A percentile compares a stretch with the other conserved stretches of the same genome.
phyloP scores from a whole-genome alignment of 192 early-diverging fungal genomes.

The Mortierella alpina region DNA sequence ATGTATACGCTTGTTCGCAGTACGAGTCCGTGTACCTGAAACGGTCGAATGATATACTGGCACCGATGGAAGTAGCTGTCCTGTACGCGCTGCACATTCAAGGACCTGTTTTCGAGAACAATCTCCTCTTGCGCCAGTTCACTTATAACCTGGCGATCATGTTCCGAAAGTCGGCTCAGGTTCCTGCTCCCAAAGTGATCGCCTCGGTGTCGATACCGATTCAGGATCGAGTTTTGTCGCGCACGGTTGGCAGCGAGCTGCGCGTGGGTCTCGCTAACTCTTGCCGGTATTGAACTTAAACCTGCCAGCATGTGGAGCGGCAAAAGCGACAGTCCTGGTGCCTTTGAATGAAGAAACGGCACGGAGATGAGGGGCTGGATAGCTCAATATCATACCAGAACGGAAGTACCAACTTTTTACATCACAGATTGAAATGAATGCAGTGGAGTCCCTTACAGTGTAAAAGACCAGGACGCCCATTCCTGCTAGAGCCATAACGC shows the following conservation, averaged over 20 bases:
- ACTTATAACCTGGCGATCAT: conserved; percentile 17
- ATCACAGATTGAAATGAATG: not conserved
- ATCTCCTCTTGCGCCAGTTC: conserved; percentile 32
- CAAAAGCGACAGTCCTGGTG: conserved; percentile 40
- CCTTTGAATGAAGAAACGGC: conserved; percentile 13
- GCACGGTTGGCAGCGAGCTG: conserved; percentile 14
- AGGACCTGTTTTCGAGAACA: conserved; percentile 20
- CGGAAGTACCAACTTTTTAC: not conserved
- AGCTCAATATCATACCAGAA: not conserved
- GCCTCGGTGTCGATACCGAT: conserved; percentile 10
- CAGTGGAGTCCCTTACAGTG: conserved; percentile 47
- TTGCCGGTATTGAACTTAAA: conserved; percentile 14
- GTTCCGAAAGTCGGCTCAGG: conserved; percentile 13
- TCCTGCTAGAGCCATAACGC: conserved; percentile 58
- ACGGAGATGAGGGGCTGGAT: not conserved
- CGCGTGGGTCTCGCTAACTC: conserved; percentile 8
- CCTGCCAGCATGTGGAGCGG: conserved; percentile 35
- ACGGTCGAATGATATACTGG: conserved; percentile 33
- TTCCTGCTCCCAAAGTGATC: not conserved
- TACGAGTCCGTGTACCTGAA: conserved; percentile 15
- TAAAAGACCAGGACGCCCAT: conserved; percentile 66
- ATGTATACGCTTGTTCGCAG: not conserved
- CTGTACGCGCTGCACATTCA: conserved; percentile 7
- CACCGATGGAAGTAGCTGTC: conserved; percentile 34
- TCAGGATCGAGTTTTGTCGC: conserved; percentile 28